Conservation (phyloP, 805 yeast species). For the Suhomyces kilbournensis region DNA sequence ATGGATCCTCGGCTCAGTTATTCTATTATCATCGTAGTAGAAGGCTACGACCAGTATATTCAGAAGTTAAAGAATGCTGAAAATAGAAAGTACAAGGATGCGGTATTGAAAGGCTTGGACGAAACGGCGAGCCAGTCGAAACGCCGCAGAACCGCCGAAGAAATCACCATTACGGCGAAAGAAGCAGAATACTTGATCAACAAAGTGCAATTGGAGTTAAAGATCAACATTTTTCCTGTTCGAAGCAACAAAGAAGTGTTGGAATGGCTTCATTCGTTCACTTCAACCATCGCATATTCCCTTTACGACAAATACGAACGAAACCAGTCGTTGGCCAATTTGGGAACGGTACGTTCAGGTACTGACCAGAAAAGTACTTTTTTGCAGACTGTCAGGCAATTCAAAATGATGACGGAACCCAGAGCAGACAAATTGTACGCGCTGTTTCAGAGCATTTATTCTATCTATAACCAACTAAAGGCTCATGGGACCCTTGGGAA, state of each 20-base stretch:
- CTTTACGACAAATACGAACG: slow-evolving; percentile 56
- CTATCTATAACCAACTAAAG: slow-evolving; percentile 25
- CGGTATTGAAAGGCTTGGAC: slow-evolving; percentile 6
- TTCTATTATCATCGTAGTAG: slow-evolving; percentile 42
- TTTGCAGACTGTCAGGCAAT: slow-evolving; percentile 50
- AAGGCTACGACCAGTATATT: slow-evolving; percentile 48
- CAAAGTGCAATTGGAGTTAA: slow-evolving; percentile 45
- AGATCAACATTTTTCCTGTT: slow-evolving; percentile 50
- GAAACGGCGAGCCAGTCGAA: slow-evolving; percentile 2
- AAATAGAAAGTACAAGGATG: slow-evolving; percentile 42
- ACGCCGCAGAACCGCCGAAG: slow-evolving; percentile 2
- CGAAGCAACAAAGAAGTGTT: slow-evolving; percentile 45
- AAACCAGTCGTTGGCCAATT: slow-evolving; percentile 51
- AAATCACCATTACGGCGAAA: slow-evolving; percentile 15
- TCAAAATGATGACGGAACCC: slow-evolving; percentile 54
- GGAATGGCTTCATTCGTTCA: slow-evolving; percentile 54
- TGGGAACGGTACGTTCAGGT: slow-evolving; percentile 57
- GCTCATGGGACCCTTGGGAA: slow-evolving; percentile 33
- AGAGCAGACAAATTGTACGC: slow-evolving; percentile 46
- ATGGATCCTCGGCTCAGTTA: slow-evolving; percentile 17
- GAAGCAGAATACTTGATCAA: slow-evolving; percentile 42
- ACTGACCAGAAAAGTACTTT: slow-evolving; percentile 45
- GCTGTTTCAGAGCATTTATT: slow-evolving; percentile 39
- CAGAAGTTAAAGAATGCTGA: slow-evolving; percentile 43
- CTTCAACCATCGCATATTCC: slow-evolving; percentile 52